Evolutionary conservation across 768 basidiomycete species (phyloP).

Genomic region (Porpolomopsis calyptriformis): DNA sequence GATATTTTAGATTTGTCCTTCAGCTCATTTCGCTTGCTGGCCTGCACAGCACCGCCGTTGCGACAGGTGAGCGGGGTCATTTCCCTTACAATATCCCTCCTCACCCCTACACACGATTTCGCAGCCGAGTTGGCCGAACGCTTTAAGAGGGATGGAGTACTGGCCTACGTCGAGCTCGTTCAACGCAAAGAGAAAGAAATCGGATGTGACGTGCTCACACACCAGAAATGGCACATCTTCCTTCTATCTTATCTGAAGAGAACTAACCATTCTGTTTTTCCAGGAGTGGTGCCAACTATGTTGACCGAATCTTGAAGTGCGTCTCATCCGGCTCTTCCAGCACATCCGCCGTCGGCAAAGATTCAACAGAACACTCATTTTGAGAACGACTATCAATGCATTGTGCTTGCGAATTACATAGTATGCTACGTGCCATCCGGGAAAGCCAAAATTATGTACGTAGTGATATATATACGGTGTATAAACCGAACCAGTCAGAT

Average conservation of each 20-base stretch:
- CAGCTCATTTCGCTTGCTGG: constrained; percentile 86
- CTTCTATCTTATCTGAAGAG: background rate
- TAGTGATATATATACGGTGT: no score
- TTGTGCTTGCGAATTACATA: background rate
- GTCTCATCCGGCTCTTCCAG: constrained; percentile 84
- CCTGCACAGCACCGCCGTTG: constrained; percentile 74
- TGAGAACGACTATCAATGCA: constrained; percentile 4
- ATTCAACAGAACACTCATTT: constrained; percentile 85
- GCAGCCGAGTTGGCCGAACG: constrained; percentile 67
- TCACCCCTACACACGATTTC: constrained; percentile 3
- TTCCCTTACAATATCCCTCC: background rate
- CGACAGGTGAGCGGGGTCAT: constrained; percentile 45
- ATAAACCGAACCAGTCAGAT: no score
- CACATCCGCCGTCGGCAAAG: constrained; percentile 72
- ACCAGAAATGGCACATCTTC: constrained; percentile 75
- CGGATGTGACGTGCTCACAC: constrained; percentile 82
- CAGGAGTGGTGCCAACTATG: constrained; percentile 87
- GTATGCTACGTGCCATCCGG: background rate
- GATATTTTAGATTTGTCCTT: constrained; percentile 67
- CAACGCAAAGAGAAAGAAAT: constrained; percentile 84
- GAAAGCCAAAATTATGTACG: no score
- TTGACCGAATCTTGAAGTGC: constrained; percentile 74
- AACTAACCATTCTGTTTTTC: background rate
- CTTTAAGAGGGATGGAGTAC: constrained; percentile 84
- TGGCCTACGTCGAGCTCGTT: constrained; percentile 82